Evolutionary conservation across 1,284 basidiomycete genomes (phyloP).

Genomic region (Phlebopus sp.): DNA sequence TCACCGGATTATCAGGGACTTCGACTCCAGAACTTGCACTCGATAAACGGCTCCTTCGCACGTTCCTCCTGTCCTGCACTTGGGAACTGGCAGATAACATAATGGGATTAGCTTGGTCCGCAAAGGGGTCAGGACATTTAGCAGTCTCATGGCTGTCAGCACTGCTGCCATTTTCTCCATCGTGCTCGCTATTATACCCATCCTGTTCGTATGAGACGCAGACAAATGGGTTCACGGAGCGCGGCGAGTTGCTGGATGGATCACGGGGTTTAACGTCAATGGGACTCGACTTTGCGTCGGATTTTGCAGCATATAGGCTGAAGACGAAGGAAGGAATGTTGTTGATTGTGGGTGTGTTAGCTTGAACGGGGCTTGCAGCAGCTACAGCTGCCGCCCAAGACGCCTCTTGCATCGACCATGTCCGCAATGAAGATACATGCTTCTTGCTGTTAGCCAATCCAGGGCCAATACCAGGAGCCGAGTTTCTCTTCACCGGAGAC

Average conservation of each 20-base stretch:
- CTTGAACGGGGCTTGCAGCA: constrained; percentile 3
- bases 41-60: constrained; percentile 4
- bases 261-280: not conserved
- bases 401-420: not conserved
- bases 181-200: not conserved
- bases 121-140: not conserved
- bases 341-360: not conserved
- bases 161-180: not conserved
- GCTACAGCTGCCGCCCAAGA: constrained; percentile 5
- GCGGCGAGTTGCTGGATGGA: not conserved
- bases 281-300: not conserved
- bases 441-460: not conserved
- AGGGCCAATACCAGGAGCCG: not conserved
- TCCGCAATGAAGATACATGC: not conserved
- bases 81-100: not conserved
- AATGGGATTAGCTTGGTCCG: not conserved
- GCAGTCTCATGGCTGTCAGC: constrained; percentile 1
- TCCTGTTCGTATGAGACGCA: not conserved
- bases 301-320: not conserved
- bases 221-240: constrained; percentile 1
- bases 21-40: constrained; percentile 4
- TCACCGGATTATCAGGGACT: constrained; percentile 5
- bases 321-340: not conserved
- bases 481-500: not conserved
- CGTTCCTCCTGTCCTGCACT: not conserved